Base-by-base conservation (phyloP, 2,329 filamentous ascomycete species). In the Claviceps maximensis region DNA sequence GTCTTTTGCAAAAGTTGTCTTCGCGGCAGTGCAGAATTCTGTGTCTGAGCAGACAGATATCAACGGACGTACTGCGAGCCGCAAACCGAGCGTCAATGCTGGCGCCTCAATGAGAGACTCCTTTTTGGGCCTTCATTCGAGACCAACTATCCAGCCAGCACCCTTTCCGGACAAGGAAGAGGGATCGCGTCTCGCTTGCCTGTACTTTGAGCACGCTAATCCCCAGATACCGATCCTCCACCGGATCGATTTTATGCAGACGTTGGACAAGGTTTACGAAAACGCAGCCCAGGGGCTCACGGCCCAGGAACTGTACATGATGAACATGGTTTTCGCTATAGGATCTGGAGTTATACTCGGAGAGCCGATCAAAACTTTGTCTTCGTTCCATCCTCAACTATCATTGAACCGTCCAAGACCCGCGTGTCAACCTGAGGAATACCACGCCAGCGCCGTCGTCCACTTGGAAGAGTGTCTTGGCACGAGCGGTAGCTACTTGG, bases 271-370 rank as follows among this genome's bases (percentile, higher is more conserved):
- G 47, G 87, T 89, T 0, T 96, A 95, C 67, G 75, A 79, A 4
- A 78, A 80, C 0, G 80, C 85, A 21, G 76, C 80, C 47, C 79
- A 80, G 54, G 76, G 79, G 51, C 78, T 86, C 27, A 86, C 85
- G 2, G 80, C 89, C 4, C 78, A 86, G 52, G 89, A 95, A 67
- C 76, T 93, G n/a, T 97, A 96, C 69, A 81, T 94, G 71, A 75
- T 97, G 57, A 96, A 96, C 68, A 96, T 97, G 69, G 90, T 97
- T 25, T 97, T 95, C 70, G 91, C 91, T 15, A 96, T 97, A 61
- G 93, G 93, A 7, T 86, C 87, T 19, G 91, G 89, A 19, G 95
- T 96, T 60, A 95, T 96, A 58, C 82, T 95, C 59, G 87, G 78
- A 57, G 73, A 85, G 67, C 71, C 72, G 62, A 61, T 79, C 67